A percentile compares a stretch with the other conserved stretches of the same genome.
Evolutionary conservation across 495 filamentous ascomycete genomes (phyloP).

Genomic region (Pyrenopolyporus hunteri): DNA sequence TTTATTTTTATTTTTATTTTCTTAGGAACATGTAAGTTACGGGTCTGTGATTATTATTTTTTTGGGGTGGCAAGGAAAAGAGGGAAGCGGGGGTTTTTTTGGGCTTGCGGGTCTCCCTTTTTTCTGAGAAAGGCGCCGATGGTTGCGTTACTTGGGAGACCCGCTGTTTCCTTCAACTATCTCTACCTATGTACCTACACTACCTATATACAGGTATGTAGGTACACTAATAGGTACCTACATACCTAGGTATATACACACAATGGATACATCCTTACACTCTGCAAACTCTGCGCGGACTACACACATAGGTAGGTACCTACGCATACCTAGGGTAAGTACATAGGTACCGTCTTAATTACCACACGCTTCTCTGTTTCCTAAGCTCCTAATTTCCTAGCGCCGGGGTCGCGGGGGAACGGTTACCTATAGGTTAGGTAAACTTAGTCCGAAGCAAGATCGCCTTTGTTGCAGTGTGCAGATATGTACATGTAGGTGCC

Average conservation of each 20-base stretch:
- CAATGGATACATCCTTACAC: too few species aligned
- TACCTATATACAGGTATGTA: not conserved
- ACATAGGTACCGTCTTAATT: not conserved
- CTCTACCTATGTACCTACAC: not conserved
- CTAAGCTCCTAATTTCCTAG: slow-evolving; percentile 17
- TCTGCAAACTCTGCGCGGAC: too few species aligned
- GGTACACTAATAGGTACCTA: not conserved
- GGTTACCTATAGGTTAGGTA: not conserved
- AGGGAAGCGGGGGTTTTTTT: slow-evolving; percentile 26
- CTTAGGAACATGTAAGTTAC: not conserved
- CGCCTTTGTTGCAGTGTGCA: slow-evolving; percentile 40
- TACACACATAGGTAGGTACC: not conserved
- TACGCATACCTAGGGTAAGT: not conserved
- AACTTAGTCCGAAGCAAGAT: slow-evolving; percentile 37
- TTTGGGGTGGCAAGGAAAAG: too few species aligned
- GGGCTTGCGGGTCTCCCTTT: slow-evolving; percentile 19
- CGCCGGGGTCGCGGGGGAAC: slow-evolving; percentile 1
- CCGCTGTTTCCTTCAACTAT: slow-evolving; percentile 21
- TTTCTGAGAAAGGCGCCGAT: slow-evolving; percentile 37
- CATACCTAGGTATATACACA: not conserved
- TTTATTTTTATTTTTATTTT: too few species aligned
- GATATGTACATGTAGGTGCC: slow-evolving; percentile 4
- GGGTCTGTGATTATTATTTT: slow-evolving; percentile 8
- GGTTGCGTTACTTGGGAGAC: slow-evolving; percentile 40
- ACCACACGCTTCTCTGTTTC: not conserved